These are phyloP conservation scores for Penicillium sp. DNA, from an alignment of 2,329 filamentous ascomycete species.

Conservation along the genomic window DNA sequence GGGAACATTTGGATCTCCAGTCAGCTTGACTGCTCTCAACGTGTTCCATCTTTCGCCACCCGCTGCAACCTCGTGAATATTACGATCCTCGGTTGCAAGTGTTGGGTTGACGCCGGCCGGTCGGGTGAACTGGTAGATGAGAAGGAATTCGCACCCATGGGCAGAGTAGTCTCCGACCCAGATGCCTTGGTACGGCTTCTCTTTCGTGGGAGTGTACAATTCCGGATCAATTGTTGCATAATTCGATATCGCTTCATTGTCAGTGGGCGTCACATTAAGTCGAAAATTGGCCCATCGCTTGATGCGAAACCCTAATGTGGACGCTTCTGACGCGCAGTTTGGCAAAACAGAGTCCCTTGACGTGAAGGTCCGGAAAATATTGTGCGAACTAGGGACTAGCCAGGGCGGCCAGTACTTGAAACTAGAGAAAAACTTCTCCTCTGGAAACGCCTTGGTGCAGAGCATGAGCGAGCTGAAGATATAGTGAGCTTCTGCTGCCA, in stretches of 20 bases:
- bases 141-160: slow-evolving; percentile 85
- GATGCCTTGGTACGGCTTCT: slow-evolving; percentile 84
- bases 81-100: no score
- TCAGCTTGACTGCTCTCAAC: slow-evolving; percentile 85
- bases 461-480: slow-evolving; percentile 71
- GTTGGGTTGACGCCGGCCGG: no score
- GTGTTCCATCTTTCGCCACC: slow-evolving; percentile 62
- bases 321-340: slow-evolving; percentile 59
- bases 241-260: slow-evolving; percentile 55
- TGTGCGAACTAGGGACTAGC: slow-evolving; percentile 64
- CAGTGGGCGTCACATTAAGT: slow-evolving; percentile 21
- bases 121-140: slow-evolving; percentile 68
- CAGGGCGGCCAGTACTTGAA: slow-evolving; percentile 74
- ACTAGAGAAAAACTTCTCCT: slow-evolving; percentile 33
- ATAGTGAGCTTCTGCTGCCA: slow-evolving; percentile 54
- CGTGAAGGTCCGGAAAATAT: slow-evolving; percentile 48
- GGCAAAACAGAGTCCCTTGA: slow-evolving; percentile 34
- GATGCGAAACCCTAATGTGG: slow-evolving; percentile 71
- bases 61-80: no score
- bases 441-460: slow-evolving; percentile 53
- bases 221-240: slow-evolving; percentile 73
- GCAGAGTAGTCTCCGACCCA: slow-evolving; percentile 89
- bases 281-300: slow-evolving; percentile 73
- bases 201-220: slow-evolving; percentile 76
- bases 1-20: slow-evolving; percentile 87